A percentile compares a stretch with the other conserved stretches of the same genome.
Conservation (phyloP, 2,329 filamentous ascomycete genomes). For the Colletotrichum sp. region DNA sequence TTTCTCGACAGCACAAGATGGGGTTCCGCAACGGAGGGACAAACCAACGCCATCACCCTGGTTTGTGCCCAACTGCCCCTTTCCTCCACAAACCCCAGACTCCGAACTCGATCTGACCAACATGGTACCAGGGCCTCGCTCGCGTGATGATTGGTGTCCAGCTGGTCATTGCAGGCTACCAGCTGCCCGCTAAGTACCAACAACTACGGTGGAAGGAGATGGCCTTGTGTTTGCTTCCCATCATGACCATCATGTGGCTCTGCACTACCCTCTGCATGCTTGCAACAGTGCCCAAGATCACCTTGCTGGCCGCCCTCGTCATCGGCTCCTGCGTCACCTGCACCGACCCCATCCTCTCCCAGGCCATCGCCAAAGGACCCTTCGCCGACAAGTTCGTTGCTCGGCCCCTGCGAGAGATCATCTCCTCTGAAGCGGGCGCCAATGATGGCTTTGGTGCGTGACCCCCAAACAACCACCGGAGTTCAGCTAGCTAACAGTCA, state of each 20-base stretch:
- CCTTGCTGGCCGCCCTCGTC: constrained; percentile 57
- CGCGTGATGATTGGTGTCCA: constrained; percentile 67
- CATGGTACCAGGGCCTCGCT: constrained; percentile 43
- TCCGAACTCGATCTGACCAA: background rate
- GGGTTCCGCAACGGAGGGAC: constrained; percentile 36
- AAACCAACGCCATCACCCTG: constrained; percentile 42
- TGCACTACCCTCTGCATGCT: constrained; percentile 61
- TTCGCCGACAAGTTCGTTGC: constrained; percentile 68
- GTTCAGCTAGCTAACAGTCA: no score
- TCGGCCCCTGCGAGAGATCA: constrained; percentile 62
- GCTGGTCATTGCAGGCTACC: constrained; percentile 66
- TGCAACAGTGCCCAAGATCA: constrained; percentile 58
- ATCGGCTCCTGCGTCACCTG: constrained; percentile 66
- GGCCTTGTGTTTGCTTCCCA: constrained; percentile 57
- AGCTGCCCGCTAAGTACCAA: constrained; percentile 63
- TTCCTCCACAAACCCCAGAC: background rate
- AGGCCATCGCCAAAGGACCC: constrained; percentile 66
- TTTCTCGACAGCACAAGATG: constrained; percentile 52
- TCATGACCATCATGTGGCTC: constrained; percentile 69
- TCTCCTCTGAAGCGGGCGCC: constrained; percentile 58
- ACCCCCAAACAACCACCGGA: no score
- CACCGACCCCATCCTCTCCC: constrained; percentile 66
- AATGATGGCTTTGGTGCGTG: background rate
- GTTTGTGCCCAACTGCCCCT: constrained; percentile 20
- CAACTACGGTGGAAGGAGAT: constrained; percentile 56